Evolutionary conservation across 2,329 filamentous ascomycete species (phyloP), one percentile per base, ranked within the genome.

Genomic region (Cytospora piceae): DNA sequence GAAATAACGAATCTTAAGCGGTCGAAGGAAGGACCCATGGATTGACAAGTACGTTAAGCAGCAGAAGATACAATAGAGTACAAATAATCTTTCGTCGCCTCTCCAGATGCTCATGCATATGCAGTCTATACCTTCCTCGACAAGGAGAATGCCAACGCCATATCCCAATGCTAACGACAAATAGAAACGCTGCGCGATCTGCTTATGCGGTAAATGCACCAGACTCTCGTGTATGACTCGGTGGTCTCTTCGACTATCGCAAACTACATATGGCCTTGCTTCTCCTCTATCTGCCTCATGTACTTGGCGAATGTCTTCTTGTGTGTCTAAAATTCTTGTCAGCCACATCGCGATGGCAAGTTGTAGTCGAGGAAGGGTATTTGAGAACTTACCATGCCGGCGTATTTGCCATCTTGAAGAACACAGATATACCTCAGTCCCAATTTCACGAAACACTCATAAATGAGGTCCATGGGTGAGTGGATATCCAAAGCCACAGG

Each of bases 271-370:
- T 63, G 54, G 17, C 34, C 42, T 42, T 78, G 71, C 59, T 80
- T 74, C 70, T 90, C 83, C 74, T 95, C 91, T 55, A 94, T 79
- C 73, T 96, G 90, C 71, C 94, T 92, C 77, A 96, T 90, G 75
- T 96, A 97, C 77, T 92, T 94, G 67, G 97, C 94, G 80, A 99
- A 98, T 4, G 88, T 90, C 81, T 99, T 99, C 82, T 98, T 98
- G 78, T 99, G 95, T 59, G 90, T 86, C 89, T 92, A 15, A 11
- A 63, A 46, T 53, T n/a, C 24, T 56, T 22, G 61, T 68, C 58
- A 70, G 69, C 71, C 68, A 46, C 24, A 6, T 29, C 22, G 31
- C 31, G 12, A 29, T 7, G 9, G 20, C 5, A 27, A 39, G 4
- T 11, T 7, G 15, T 39, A 24, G 61, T 14, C 49, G 52, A 61